Percentiles rank a stretch among this genome's conserved stretches.
These are phyloP conservation scores for Collybiopsis confluens DNA, from an alignment of 768 basidiomycete genomes.

Conservation along the genomic window DNA sequence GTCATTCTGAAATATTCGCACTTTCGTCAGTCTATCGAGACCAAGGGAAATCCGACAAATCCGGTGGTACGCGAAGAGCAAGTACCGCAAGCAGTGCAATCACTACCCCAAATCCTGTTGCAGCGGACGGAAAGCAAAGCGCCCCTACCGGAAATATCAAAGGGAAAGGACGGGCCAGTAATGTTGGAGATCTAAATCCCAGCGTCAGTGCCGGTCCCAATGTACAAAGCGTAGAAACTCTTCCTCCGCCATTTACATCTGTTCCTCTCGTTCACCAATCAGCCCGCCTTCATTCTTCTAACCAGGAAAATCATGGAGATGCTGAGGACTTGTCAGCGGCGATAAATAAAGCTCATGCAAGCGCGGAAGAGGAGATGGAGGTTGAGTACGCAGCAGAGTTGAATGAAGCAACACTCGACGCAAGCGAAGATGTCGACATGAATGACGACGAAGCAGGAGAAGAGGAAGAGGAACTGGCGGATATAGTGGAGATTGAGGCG, in stretches of 20 bases:
- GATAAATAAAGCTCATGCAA: constrained; percentile 21
- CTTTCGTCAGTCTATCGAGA: constrained; percentile 57
- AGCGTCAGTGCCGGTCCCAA: neutral
- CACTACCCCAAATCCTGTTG: constrained; percentile 8
- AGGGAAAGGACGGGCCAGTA: constrained; percentile 34
- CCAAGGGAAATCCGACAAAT: constrained; percentile 57
- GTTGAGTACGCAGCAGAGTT: constrained; percentile 22
- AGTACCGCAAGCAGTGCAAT: constrained; percentile 10
- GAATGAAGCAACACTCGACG: constrained; percentile 13
- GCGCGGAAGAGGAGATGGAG: constrained; percentile 25
- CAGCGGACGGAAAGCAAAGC: constrained; percentile 13
- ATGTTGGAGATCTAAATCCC: constrained; percentile 11
- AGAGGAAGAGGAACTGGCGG: constrained; percentile 30
- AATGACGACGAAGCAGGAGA: constrained; percentile 27
- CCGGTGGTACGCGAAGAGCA: constrained; percentile 26
- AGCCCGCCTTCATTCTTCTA: neutral
- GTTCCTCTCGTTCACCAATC: constrained; percentile 17
- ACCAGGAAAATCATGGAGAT: constrained; percentile 14
- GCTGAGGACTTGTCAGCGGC: constrained; percentile 30
- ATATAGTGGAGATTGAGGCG: constrained; percentile 41
- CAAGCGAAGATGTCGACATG: constrained; percentile 30
- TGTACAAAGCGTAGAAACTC: constrained; percentile 12
- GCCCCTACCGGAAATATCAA: constrained; percentile 13
- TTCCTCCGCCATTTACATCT: constrained; percentile 27
- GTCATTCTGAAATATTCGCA: neutral